phyloP scores from a whole-genome alignment of 495 filamentous ascomycete species.

The Penicillium cinerascens region DNA sequence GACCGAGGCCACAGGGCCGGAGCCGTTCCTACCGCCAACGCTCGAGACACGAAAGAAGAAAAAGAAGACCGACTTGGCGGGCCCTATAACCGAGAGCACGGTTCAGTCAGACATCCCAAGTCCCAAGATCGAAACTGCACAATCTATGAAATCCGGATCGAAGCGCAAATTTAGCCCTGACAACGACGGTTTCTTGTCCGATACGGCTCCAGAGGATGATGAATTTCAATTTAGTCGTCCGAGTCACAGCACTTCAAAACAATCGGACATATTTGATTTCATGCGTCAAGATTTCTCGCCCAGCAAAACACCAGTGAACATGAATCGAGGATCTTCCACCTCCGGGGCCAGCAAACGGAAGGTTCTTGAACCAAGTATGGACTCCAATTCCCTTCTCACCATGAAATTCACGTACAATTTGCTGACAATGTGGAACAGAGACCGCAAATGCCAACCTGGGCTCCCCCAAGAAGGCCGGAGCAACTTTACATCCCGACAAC shows the following conservation, averaged over 20 bases:
- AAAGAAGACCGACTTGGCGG: conserved; percentile 31
- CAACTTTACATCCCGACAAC: conserved; percentile 7
- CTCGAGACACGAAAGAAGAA: conserved; percentile 39
- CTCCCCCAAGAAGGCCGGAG: conserved; percentile 26
- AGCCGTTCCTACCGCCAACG: conserved; percentile 27
- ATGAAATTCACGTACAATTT: not conserved
- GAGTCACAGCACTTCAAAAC: conserved; percentile 12
- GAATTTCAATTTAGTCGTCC: conserved; percentile 50
- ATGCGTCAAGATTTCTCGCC: conserved; percentile 14
- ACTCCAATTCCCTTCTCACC: not conserved
- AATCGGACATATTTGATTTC: conserved; percentile 2
- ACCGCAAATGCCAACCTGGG: conserved; percentile 47
- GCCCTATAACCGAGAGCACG: not conserved
- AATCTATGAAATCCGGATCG: conserved; percentile 44
- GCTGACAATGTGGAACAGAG: conserved; percentile 41
- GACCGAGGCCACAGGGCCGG: conserved; percentile 4
- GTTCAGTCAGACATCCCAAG: not conserved
- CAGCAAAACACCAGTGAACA: conserved; percentile 17
- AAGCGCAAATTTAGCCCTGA: conserved; percentile 63
- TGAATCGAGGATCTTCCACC: conserved; percentile 14
- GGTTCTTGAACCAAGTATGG: conserved; percentile 59
- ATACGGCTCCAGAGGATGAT: conserved; percentile 31
- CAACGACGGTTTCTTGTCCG: conserved; percentile 34
- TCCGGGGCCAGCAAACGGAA: conserved; percentile 37
- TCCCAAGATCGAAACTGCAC: not conserved